Percentiles rank a stretch among this genome's conserved stretches.
These are phyloP conservation scores for Leccinum subgranulosum DNA, from an alignment of 768 basidiomycete genomes.

Conservation along the genomic window DNA sequence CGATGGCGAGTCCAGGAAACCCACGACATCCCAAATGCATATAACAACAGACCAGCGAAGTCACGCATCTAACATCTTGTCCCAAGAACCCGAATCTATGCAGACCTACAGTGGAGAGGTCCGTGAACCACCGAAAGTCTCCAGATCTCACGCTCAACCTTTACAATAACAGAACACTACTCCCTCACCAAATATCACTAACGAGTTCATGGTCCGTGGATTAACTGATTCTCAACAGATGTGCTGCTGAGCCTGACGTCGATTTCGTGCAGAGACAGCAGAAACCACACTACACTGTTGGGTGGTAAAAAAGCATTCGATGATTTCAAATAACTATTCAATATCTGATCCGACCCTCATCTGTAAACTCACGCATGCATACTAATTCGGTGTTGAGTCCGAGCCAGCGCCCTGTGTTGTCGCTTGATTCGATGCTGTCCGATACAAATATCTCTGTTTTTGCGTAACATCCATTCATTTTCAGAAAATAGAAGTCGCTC, in stretches of 20 bases:
- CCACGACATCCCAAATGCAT: slow-evolving; percentile 27
- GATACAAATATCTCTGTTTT: not conserved
- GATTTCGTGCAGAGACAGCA: not conserved
- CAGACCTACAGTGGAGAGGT: slow-evolving; percentile 6
- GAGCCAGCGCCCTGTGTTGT: not conserved
- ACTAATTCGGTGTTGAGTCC: not conserved
- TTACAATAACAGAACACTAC: not conserved
- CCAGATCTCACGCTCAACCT: not conserved
- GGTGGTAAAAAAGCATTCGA: slow-evolving; percentile 3
- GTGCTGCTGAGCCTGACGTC: not conserved
- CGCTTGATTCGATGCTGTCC: not conserved
- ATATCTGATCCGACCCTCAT: not conserved
- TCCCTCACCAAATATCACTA: not conserved
- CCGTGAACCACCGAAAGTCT: not conserved
- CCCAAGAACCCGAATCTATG: not conserved
- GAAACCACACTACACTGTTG: slow-evolving; percentile 7
- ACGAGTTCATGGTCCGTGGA: slow-evolving; percentile 6
- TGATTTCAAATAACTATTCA: not conserved
- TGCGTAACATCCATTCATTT: not conserved
- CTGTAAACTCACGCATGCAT: not conserved
- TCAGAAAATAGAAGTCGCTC: not conserved
- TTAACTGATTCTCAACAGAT: not conserved
- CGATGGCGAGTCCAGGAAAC: slow-evolving; percentile 35
- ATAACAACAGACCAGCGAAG: not conserved
- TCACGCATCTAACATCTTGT: not conserved